A percentile compares a stretch with the other conserved stretches of the same genome.
phyloP scores from a whole-genome alignment of 441 rosid species.

The Aquilaria agallochum region DNA sequence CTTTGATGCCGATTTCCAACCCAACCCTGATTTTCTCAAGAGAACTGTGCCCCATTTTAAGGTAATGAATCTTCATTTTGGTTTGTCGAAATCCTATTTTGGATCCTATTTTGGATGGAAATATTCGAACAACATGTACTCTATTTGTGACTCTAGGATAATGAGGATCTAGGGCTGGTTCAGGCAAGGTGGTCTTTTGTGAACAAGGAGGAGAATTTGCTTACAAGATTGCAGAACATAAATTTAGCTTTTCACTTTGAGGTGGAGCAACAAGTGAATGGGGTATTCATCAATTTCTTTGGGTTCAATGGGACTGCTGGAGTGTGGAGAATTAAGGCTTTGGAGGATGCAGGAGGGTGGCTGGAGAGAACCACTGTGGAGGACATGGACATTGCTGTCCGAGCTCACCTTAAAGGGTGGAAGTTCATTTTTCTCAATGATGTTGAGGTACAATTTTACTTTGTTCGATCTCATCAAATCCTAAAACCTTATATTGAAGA shows the following conservation, averaged over 20 bases:
- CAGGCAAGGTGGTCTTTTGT: slow-evolving; percentile 98
- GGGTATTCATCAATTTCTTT: slow-evolving; percentile 77
- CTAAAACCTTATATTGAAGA: too few species aligned
- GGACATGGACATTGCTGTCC: slow-evolving; percentile 99
- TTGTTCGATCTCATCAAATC: background rate
- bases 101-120: background rate
- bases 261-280: slow-evolving; percentile 96
- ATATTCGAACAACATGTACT: background rate
- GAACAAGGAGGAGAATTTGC: slow-evolving; percentile 84
- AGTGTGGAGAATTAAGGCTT: slow-evolving; percentile 93
- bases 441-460: slow-evolving; percentile 51
- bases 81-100: background rate
- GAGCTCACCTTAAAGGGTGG: slow-evolving; percentile 94
- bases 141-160: slow-evolving; percentile 38
- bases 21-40: slow-evolving; percentile 73
- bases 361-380: slow-evolving; percentile 95
- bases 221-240: slow-evolving; percentile 85
- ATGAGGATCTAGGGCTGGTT: slow-evolving; percentile 78
- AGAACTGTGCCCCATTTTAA: slow-evolving; percentile 84
- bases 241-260: slow-evolving; percentile 91
- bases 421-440: slow-evolving; percentile 84
- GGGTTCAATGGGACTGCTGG: slow-evolving; percentile 99
- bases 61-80: slow-evolving; percentile 30
- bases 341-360: slow-evolving; percentile 98
- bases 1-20: slow-evolving; percentile 95